Conservation (phyloP, 768 basidiomycete genomes). For the Austroboletus festivus region DNA sequence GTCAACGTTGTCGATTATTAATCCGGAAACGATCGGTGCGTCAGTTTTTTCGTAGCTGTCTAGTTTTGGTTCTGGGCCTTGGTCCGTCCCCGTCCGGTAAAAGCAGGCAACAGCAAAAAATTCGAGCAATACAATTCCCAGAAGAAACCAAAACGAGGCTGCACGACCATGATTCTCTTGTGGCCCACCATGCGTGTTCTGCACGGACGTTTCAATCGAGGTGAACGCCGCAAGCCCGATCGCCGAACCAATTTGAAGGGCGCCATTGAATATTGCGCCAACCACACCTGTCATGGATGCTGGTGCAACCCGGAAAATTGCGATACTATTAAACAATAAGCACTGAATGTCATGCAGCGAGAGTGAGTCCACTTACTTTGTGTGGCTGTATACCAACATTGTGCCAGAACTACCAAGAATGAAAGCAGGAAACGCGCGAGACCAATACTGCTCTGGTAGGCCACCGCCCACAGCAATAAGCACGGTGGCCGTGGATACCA, state of each 20-base stretch:
- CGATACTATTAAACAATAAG: conserved; percentile 36
- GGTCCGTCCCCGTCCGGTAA: conserved; percentile 26
- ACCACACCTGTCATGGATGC: conserved; percentile 50
- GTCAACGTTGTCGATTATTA: background rate
- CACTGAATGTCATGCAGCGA: background rate
- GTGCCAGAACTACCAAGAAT: conserved; percentile 44
- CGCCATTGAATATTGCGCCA: conserved; percentile 54
- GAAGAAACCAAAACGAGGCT: conserved; percentile 44
- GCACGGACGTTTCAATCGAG: conserved; percentile 47
- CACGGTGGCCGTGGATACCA: conserved; percentile 37
- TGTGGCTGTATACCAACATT: conserved; percentile 44
- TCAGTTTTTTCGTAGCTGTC: background rate
- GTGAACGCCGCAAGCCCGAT: conserved; percentile 47
- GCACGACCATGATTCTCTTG: conserved; percentile 39
- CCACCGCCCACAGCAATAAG: conserved; percentile 44
- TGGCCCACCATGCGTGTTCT: conserved; percentile 31
- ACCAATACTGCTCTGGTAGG: conserved; percentile 43
- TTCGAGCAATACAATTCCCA: conserved; percentile 36
- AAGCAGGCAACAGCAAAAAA: conserved; percentile 33
- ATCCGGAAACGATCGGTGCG: background rate
- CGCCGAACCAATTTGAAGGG: conserved; percentile 52
- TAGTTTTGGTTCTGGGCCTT: background rate
- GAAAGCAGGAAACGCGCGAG: conserved; percentile 48
- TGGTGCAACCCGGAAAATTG: conserved; percentile 48
- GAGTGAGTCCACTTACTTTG: conserved; percentile 38